These are phyloP conservation scores for Delphinella strobiligena DNA, from an alignment of 2,329 filamentous ascomycete genomes.

Conservation along the genomic window DNA sequence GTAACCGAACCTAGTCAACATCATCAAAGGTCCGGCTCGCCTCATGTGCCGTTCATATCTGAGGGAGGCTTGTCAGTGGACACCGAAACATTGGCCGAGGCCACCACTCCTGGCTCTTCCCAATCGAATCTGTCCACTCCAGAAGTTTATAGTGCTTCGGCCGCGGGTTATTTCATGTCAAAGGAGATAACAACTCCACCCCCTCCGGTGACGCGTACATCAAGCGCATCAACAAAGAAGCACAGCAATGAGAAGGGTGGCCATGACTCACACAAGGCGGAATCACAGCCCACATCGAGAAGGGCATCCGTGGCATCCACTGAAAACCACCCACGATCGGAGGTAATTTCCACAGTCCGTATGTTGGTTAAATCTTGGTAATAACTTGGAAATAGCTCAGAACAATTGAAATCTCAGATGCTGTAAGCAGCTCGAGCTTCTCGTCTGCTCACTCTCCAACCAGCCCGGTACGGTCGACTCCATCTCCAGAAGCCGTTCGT, in stretches of 20 bases:
- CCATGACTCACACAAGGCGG: neutral
- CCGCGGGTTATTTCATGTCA: slow-evolving; percentile 14
- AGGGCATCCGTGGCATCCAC: slow-evolving; percentile 8
- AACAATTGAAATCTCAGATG: slow-evolving; percentile 4
- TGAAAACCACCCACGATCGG: slow-evolving; percentile 5
- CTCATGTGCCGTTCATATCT: neutral
- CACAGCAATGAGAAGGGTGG: neutral
- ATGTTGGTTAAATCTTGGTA: no score
- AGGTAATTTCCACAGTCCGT: no score
- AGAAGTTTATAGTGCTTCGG: slow-evolving; percentile 15
- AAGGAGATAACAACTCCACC: slow-evolving; percentile 10
- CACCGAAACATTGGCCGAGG: neutral
- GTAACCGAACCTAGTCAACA: no score
- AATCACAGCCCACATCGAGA: slow-evolving; percentile 3
- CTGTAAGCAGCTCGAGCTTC: neutral
- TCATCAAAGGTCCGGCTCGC: neutral
- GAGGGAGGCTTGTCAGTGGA: neutral
- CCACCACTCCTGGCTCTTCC: slow-evolving; percentile 8
- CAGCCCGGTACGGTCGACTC: neutral
- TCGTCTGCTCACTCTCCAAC: neutral
- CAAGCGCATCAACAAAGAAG: neutral
- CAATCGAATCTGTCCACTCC: slow-evolving; percentile 15
- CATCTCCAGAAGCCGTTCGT: slow-evolving; percentile 1
- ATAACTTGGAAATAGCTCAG: no score
- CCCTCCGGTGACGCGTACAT: neutral